A percentile compares a stretch with the other conserved stretches of the same genome.
Conservation (phyloP, 768 basidiomycete species). For the Mrakia hoshinonis region DNA sequence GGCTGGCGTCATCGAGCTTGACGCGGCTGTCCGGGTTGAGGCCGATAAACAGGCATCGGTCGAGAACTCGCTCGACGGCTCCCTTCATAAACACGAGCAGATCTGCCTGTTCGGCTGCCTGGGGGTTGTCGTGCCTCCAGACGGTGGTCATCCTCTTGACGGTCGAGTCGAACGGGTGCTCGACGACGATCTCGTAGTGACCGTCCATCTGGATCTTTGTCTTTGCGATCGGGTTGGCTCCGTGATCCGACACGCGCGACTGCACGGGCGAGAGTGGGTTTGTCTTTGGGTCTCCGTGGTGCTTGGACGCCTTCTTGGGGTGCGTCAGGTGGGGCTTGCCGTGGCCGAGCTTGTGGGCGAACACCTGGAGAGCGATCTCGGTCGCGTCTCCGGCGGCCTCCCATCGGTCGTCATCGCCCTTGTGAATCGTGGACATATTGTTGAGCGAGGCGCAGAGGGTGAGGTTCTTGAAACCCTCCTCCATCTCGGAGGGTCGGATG, state of each 20-base stretch:
- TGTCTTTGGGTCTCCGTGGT: slow-evolving; percentile 16
- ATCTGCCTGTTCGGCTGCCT: slow-evolving; percentile 19
- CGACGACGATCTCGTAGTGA: slow-evolving; percentile 41
- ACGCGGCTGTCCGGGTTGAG: slow-evolving; percentile 32
- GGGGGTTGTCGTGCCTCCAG: slow-evolving; percentile 3
- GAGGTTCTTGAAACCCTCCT: slow-evolving; percentile 36
- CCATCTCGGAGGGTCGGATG: slow-evolving; percentile 29
- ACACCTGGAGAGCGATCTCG: slow-evolving; percentile 29
- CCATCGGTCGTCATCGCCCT: slow-evolving; percentile 43
- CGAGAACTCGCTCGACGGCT: slow-evolving; percentile 48
- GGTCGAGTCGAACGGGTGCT: slow-evolving; percentile 50
- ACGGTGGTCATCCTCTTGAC: slow-evolving; percentile 47
- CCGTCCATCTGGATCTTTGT: slow-evolving; percentile 30
- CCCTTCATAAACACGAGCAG: slow-evolving; percentile 40
- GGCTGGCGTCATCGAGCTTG: slow-evolving; percentile 34
- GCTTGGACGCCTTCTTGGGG: slow-evolving; percentile 10
- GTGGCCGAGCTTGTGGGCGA: slow-evolving; percentile 48
- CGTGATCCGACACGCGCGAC: slow-evolving; percentile 15
- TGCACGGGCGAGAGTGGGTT: slow-evolving; percentile 16
- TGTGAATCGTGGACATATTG: slow-evolving; percentile 43
- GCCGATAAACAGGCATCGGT: slow-evolving; percentile 43
- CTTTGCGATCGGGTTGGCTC: slow-evolving; percentile 7
- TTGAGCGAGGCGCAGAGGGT: slow-evolving; percentile 43
- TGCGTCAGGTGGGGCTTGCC: slow-evolving; percentile 44
- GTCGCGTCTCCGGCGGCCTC: slow-evolving; percentile 50